Percentiles rank a stretch among this genome's conserved stretches.
phyloP scores from a whole-genome alignment of 768 basidiomycete species.

The Nevesoporus exiguus region DNA sequence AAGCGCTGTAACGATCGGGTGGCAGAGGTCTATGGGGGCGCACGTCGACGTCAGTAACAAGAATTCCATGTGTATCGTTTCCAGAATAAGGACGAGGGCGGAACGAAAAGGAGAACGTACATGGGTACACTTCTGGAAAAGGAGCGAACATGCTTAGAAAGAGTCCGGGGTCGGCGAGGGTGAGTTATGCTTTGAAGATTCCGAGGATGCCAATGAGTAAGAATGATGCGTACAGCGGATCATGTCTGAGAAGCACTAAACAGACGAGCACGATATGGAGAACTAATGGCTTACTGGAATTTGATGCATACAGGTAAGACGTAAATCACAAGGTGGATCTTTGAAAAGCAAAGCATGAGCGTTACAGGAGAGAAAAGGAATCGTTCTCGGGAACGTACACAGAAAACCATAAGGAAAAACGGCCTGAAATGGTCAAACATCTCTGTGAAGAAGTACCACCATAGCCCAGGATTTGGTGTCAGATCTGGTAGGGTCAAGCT shows the following conservation, averaged over 20 bases:
- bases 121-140: constrained; percentile 80
- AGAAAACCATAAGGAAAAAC: constrained; percentile 94
- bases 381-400: constrained; percentile 46
- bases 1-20: constrained; percentile 79
- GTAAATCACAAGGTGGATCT: constrained; percentile 84
- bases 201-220: constrained; percentile 73
- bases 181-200: constrained; percentile 90
- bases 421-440: constrained; percentile 98
- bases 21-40: constrained; percentile 60
- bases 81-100: constrained; percentile 11
- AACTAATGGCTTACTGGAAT: constrained; percentile 57
- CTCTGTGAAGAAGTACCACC: constrained; percentile 99
- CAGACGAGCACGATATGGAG: neutral
- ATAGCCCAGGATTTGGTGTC: constrained; percentile 90
- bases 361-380: neutral
- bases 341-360: neutral
- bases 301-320: constrained; percentile 83
- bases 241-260: constrained; percentile 50
- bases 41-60: neutral
- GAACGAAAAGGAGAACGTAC: too few relatives aligned
- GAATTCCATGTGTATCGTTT: neutral
- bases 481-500: constrained; percentile 84
- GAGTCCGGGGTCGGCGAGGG: constrained; percentile 83
- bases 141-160: constrained; percentile 78
- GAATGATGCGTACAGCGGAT: constrained; percentile 77